Conservation (phyloP, 225 moss, liverwort and hornwort species). For the Sphagnum contortum region DNA sequence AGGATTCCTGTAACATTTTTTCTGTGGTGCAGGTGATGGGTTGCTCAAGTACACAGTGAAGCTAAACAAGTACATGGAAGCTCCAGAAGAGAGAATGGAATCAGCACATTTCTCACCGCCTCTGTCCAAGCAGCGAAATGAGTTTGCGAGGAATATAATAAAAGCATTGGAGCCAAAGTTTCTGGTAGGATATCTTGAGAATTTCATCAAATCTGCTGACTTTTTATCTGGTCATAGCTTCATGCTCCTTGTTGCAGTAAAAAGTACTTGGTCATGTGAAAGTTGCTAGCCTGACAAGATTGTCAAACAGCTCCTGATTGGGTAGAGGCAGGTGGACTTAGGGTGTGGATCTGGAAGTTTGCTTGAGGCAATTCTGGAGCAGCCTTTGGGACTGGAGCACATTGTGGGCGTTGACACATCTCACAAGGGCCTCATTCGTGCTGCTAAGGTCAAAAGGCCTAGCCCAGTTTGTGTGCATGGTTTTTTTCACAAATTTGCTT, state of each 20-base stretch:
- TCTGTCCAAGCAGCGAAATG: conserved; percentile 92
- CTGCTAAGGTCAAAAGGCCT: conserved; percentile 60
- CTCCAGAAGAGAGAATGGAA: conserved; percentile 92
- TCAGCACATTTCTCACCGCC: conserved; percentile 97
- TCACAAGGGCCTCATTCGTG: conserved; percentile 77
- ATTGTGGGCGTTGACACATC: conserved; percentile 88
- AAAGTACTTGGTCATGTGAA: too few species aligned
- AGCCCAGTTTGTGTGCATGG: neutral
- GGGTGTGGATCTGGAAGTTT: conserved; percentile 98
- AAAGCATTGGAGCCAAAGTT: conserved; percentile 71
- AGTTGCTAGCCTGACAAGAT: neutral
- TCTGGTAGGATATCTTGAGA: conserved; percentile 31
- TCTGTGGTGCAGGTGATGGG: neutral
- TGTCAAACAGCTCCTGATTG: neutral
- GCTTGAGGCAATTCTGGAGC: conserved; percentile 66
- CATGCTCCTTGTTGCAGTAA: too few species aligned
- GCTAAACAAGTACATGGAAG: conserved; percentile 67
- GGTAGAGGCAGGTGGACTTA: conserved; percentile 67
- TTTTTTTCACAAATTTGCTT: neutral
- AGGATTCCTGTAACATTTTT: too few species aligned
- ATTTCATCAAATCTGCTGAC: too few species aligned
- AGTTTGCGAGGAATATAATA: conserved; percentile 69
- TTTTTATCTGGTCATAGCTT: too few species aligned
- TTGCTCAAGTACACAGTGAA: conserved; percentile 62
- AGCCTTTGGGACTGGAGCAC: conserved; percentile 55